Base-by-base conservation (phyloP, 2,329 filamentous ascomycete genomes). In the Triangularia setosa region DNA sequence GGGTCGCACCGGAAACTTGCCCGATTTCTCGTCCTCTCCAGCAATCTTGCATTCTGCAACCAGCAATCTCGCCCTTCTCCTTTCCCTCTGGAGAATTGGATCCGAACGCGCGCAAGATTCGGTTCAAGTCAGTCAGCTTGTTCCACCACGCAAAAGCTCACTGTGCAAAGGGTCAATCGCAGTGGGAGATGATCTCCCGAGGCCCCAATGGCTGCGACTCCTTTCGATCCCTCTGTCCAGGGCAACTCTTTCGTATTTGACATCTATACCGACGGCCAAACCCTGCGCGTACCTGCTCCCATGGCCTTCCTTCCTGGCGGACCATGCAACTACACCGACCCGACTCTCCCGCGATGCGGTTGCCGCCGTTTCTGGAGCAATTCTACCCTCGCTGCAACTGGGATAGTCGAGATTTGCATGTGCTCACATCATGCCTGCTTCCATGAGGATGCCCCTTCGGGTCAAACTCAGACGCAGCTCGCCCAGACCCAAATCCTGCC, bases 391-490 rank as follows among this genome's bases (percentile, higher is more conserved):
- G 44, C 71, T 12, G 23, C 52, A 18, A 28, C 52, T 3, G 73
- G 72, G 59, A 65, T 73, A 44, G 80, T 81, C 61, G 79, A 85
- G 70, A 70, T 77, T 27, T 87, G 85, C 75, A 87, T 87, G 84
- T 87, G 85, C 71, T 83, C 82, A 60, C 85, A 87, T 69, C 85
- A 87, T 73, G 85, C 85, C 61, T 87, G 85, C 73, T 87, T 80
- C 66, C 85, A 87, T 66, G 84, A 87, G 72, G 79, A 86, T 69
- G 74, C 71, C 27, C 74, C 74, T 63, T 66, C 73, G 56, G 64
- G 67, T 58, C 74, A 76, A 64, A 60, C 65, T 1, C 69, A 71
- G 2, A 18, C n/a, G 1, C 40, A 48, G 40, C 40, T 48, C 21
- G 40, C 5, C 40, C 18, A 18, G 21, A 48, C 40, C 5, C 65